These are phyloP conservation scores for Didymella pinodella DNA, from an alignment of 2,329 filamentous ascomycete species.

Conservation along the genomic window DNA sequence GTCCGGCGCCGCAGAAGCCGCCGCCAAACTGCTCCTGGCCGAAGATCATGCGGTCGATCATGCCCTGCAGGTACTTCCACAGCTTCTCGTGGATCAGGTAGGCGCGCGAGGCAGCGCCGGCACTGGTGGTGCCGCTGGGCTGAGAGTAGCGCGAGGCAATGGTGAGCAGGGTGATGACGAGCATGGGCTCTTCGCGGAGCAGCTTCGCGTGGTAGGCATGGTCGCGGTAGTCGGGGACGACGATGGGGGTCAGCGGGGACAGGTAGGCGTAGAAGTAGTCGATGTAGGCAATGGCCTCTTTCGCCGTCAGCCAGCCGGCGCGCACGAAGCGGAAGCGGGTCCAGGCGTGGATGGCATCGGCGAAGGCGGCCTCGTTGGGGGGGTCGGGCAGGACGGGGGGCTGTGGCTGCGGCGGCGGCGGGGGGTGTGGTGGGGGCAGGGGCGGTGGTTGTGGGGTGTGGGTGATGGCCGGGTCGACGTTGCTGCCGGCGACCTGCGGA, in stretches of 20 bases:
- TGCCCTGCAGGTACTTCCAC: slow-evolving; percentile 91
- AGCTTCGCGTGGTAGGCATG: slow-evolving; percentile 81
- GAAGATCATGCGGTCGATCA: slow-evolving; percentile 95
- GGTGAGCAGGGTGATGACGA: slow-evolving; percentile 89
- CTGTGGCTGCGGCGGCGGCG: slow-evolving; percentile 13
- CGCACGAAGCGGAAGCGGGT: slow-evolving; percentile 91
- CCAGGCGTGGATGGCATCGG: slow-evolving; percentile 85
- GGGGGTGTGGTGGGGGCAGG: slow-evolving; percentile 11
- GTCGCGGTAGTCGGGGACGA: slow-evolving; percentile 86
- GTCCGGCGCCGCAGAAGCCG: slow-evolving; percentile 79
- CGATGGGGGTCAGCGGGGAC: slow-evolving; percentile 91
- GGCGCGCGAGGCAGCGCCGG: slow-evolving; percentile 76
- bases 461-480: no score
- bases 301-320: slow-evolving; percentile 93
- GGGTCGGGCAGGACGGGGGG: slow-evolving; percentile 38
- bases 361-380: slow-evolving; percentile 50
- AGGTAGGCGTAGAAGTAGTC: slow-evolving; percentile 95
- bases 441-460: slow-evolving; percentile 6
- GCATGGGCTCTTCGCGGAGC: slow-evolving; percentile 88
- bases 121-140: slow-evolving; percentile 74
- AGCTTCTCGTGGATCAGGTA: slow-evolving; percentile 94
- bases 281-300: slow-evolving; percentile 92
- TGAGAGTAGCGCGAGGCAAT: slow-evolving; percentile 88
- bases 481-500: slow-evolving; percentile 35
- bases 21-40: slow-evolving; percentile 95